Base-by-base conservation (phyloP, 305 asterid genomes). In the Nicotiana rustica region DNA sequence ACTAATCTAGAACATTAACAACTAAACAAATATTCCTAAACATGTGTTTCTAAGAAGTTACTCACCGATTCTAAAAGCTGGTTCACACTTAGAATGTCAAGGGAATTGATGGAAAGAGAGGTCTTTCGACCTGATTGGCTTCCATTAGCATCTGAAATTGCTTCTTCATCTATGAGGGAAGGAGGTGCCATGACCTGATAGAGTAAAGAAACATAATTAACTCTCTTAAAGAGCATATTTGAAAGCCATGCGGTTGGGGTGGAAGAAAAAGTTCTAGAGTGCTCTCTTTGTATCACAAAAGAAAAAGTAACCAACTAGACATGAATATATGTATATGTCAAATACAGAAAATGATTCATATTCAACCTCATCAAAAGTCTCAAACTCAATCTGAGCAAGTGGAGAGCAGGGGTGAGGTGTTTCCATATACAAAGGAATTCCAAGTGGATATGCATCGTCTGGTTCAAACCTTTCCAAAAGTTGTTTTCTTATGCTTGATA, bases 51-150 rank as follows among this genome's bases (percentile, higher is more conserved):
- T 55, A 55, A 76, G 80, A 52, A 76, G 67, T 82, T 75, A 83
- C 92, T 86, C 60, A 88, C 92, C 67, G 92, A 89, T 68, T 89
- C 92, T 86, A 89, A 81, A 82, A 89, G 92, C 85, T 89, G 92
- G 87, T 86, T 89, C 65, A 89, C 92, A 78, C 89, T 84, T 66
- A 89, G 75, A 84, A 89, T 82, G 76, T 88, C 90, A 64, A 88
- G 85, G 78, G 92, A 86, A 69, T 81, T 89, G 89, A 84, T 79
- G 65, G 91, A 86, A 29, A 88, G 76, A 71, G 91, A 89, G 19
- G 88, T 84, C 85, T 88, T 88, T 33, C 92, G 90, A 67, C 87
- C 92, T 77, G 92, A 89, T 79, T 86, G 90, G 84, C 88, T 88
- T 71, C 91, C 91, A 81, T 82, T 83, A 67, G 79, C 84, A 76